Base-by-base conservation (phyloP, 139 green algal species). In the Picochlorum sp. region DNA sequence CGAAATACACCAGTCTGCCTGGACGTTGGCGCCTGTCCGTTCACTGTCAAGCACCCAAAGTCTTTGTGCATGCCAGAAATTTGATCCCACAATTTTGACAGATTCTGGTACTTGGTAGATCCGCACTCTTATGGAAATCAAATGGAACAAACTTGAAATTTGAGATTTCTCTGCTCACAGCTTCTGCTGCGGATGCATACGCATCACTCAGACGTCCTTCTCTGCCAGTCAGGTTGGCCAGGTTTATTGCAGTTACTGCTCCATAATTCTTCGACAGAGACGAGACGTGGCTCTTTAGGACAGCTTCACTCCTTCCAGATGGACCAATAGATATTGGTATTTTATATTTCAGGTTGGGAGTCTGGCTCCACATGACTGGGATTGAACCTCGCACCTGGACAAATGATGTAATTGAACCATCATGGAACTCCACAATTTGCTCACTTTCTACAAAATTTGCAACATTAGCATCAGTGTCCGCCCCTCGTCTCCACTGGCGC, bases 361-460 rank as follows among this genome's bases (percentile, higher is more conserved):
- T 70, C 69, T 94, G 79, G 44, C 44, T 71, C 88, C 88, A 95
- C 62, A 95, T 66, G 59, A 95, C 67, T 6, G 90, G 90, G 49
- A 96, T 90, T 69, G 73, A 86, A 55, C 89, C 88, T 5, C 86
- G 81, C 5, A 88, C 57, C 65, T 85, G 72, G 45, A 89, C 76
- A 63, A 81, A 89, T 60, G 79, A 85, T 6, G 45, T 45, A 76
- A 45, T 62, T 16, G 58, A 38, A 21, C 61, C 50, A 8, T 41
- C 67, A 37, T 64, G 63, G 57, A 96, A 41, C 18, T 57, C 60
- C 67, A 95, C 49, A 21, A 95, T 34, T 79, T 96, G 84, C 83
- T 96, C 89, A 20, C 83, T 92, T 79, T 96, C 89, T 34, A 95
- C 89, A 73, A 87, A 91, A 83, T 96, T 96, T 59, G 89, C 87